Evolutionary conservation across 2,329 filamentous ascomycete species (phyloP).

Genomic region (Cercospora brassicicola): DNA sequence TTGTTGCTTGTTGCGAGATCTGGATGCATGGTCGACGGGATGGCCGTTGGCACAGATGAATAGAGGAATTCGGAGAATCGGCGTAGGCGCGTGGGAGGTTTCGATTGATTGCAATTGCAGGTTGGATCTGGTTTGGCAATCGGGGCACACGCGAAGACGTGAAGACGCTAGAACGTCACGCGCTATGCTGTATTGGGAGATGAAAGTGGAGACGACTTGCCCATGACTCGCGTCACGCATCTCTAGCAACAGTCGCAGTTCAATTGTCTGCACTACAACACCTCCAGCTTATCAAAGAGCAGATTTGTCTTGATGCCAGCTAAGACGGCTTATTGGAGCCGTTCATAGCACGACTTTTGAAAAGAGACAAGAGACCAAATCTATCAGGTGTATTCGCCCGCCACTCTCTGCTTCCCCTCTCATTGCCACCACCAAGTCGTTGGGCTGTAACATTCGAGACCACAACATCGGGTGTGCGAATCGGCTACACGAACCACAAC

Average conservation of each 20-base stretch:
- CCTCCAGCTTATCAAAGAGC: background rate
- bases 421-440: background rate
- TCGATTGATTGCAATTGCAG: slow-evolving; percentile 8
- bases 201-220: background rate
- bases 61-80: background rate
- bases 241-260: background rate
- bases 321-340: background rate
- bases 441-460: background rate
- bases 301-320: background rate
- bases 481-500: slow-evolving; percentile 13
- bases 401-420: background rate
- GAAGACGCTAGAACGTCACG: background rate
- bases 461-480: background rate
- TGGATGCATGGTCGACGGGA: background rate
- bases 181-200: background rate
- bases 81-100: background rate
- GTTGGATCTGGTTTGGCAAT: slow-evolving; percentile 2
- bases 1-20: background rate
- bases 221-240: background rate
- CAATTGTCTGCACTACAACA: background rate
- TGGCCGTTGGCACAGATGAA: background rate
- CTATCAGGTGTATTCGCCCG: background rate
- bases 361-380: background rate
- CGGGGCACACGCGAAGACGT: background rate
- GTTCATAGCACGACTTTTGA: background rate